phyloP scores from a whole-genome alignment of 495 filamentous ascomycete genomes.

The Neurospora sp. region DNA sequence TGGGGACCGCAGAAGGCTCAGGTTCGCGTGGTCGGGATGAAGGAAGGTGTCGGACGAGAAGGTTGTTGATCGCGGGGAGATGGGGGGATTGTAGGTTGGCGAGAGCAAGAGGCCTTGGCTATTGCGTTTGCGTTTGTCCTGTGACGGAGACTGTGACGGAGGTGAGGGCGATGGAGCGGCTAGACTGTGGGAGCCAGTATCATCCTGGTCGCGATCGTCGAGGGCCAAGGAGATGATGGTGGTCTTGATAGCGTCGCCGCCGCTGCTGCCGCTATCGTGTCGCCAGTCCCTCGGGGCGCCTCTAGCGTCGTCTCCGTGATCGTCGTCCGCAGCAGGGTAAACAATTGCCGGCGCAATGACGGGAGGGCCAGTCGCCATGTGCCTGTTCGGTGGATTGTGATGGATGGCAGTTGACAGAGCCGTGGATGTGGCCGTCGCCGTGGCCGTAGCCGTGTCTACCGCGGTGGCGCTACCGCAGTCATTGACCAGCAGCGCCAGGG shows the following conservation, averaged over 20 bases:
- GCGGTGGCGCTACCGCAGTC: neutral
- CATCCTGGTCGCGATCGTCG: conserved; percentile 9
- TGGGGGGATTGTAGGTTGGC: neutral
- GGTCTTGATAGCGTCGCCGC: neutral
- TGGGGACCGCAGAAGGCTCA: conserved; percentile 9
- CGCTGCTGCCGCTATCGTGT: neutral
- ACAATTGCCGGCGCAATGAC: conserved; percentile 1
- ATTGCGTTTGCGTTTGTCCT: neutral
- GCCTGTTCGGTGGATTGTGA: neutral
- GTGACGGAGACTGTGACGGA: neutral
- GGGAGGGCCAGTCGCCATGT: conserved; percentile 7
- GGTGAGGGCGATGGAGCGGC: neutral
- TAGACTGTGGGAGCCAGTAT: conserved; percentile 3
- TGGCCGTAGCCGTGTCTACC: conserved; percentile 6
- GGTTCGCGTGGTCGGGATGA: conserved; percentile 9
- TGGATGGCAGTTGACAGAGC: conserved; percentile 3
- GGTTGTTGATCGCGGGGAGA: conserved; percentile 4
- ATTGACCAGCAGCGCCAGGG: neutral
- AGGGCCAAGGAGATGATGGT: conserved; percentile 3
- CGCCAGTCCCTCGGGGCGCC: neutral
- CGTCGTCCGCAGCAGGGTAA: conserved; percentile 2
- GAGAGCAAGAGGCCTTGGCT: neutral
- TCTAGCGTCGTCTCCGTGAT: conserved; percentile 1
- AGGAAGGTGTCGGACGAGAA: conserved; percentile 4
- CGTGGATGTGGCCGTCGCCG: conserved; percentile 12